These are phyloP conservation scores for Huntiella bhutanensis DNA, from an alignment of 2,329 filamentous ascomycete genomes.

Conservation along the genomic window DNA sequence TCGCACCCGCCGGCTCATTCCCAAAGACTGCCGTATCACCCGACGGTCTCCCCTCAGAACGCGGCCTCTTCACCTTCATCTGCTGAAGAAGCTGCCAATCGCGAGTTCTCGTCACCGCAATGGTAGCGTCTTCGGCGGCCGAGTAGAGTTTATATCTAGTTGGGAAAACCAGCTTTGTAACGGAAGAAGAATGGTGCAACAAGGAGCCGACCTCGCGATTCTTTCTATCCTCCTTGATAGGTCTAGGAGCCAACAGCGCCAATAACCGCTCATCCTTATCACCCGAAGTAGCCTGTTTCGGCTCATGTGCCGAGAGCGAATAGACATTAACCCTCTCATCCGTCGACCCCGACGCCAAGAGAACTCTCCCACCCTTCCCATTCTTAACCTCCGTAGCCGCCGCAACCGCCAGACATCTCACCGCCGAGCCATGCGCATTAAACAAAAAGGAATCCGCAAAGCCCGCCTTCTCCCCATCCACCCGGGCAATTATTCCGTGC, in stretches of 20 bases:
- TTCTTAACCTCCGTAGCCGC: conserved; percentile 44
- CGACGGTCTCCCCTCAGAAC: conserved; percentile 59
- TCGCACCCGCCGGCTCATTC: conserved; percentile 69
- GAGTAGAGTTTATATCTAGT: conserved; percentile 73
- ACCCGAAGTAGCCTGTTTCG: conserved; percentile 17
- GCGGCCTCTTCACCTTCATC: conserved; percentile 77
- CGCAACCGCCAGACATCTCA: conserved; percentile 76
- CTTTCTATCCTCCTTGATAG: conserved; percentile 64
- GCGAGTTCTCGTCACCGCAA: conserved; percentile 68
- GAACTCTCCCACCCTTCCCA: conserved; percentile 58
- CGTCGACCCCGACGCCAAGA: conserved; percentile 77
- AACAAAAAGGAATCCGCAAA: conserved; percentile 93
- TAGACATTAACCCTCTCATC: conserved; percentile 95
- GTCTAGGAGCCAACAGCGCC: conserved; percentile 48
- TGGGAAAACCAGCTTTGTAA: conserved; percentile 67
- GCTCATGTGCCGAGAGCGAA: conserved; percentile 56
- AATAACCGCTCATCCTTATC: conserved; percentile 30
- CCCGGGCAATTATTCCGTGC: conserved; percentile 69
- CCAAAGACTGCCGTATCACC: conserved; percentile 77
- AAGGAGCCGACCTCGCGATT: conserved; percentile 79
- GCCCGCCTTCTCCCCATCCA: conserved; percentile 27
- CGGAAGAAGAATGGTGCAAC: conserved; percentile 66
- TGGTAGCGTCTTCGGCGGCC: conserved; percentile 77
- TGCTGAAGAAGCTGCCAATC: conserved; percentile 79
- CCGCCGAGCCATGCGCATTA: conserved; percentile 76